Evolutionary conservation across 148 eudicot species (phyloP), one percentile per base, ranked within the genome.

Genomic region (Mesembryanthemum crystallinum): DNA sequence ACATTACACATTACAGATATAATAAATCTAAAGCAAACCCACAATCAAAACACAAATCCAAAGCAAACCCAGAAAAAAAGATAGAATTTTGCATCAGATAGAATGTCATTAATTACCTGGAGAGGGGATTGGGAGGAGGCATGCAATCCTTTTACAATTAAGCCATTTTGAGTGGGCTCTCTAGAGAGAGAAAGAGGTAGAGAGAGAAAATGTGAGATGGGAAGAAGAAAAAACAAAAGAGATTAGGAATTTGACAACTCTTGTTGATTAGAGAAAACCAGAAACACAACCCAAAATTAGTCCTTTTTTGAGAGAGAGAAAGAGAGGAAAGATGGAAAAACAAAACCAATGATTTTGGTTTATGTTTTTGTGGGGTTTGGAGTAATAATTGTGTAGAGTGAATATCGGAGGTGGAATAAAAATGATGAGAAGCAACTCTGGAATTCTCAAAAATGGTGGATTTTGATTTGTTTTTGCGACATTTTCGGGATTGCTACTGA

Each of bases 401-500:
- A 74, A 67, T 52, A n/a, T 47, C 59, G 79, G 69, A 69, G 17
- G 3, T 59, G 61, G 17, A 3, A 32, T 18, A 39, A 18, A 0
- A 45, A 42, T 73, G 7, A 49, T 35, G 2, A 4, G 2, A 4
- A 54, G 69, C 69, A 33, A 63, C 18, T 21, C n/a, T 13, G n/a
- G 55, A 28, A 17, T 23, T 3, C 58, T 54, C 58, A 54, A 17
- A 71, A 37, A 57, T 29, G 30, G 63, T 64, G 64, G 71, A 78
- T 55, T 78, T 73, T n/a, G n/a, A n/a, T n/a, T n/a, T n/a, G n/a
- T n/a, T 35, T 35, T 3, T 47, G 73, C 73, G 66, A 39, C 12
- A 66, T 11, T 42, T 33, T 58, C 49, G 81, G 72, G 29, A 60
- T 7, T n/a, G n/a, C n/a, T n/a, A 3, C 24, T 66, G n/a, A 57